A percentile compares a stretch with the other conserved stretches of the same genome.
Evolutionary conservation across 2,329 filamentous ascomycete species (phyloP).

Genomic region (Sphaerulina populicola): DNA sequence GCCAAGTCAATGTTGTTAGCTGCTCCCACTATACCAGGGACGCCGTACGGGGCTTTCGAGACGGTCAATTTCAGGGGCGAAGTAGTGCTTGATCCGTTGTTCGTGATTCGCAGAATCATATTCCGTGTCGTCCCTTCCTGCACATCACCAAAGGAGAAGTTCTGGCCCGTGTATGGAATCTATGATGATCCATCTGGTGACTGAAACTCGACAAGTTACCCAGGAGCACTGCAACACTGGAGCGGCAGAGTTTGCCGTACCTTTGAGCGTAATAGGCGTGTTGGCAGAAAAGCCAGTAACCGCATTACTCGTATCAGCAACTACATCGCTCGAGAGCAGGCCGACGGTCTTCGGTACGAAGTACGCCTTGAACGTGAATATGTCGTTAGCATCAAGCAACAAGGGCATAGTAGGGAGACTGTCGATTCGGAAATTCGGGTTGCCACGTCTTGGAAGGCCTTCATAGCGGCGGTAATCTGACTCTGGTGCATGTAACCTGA

Average conservation of each 20-base stretch:
- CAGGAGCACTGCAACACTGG: constrained; percentile 4
- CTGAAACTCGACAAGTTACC: constrained; percentile 6
- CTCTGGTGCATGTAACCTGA: too few relatives aligned
- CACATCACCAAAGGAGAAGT: constrained; percentile 9
- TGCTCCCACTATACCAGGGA: constrained; percentile 7
- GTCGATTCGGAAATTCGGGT: constrained; percentile 6
- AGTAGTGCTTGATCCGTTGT: constrained; percentile 9
- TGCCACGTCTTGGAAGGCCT: background rate
- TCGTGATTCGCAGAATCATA: constrained; percentile 6
- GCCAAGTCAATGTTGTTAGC: constrained; percentile 8
- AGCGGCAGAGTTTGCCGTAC: constrained; percentile 4
- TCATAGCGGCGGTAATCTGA: too few relatives aligned
- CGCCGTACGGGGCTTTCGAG: constrained; percentile 8
- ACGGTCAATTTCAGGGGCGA: constrained; percentile 8
- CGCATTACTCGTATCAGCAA: constrained; percentile 5
- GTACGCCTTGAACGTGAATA: constrained; percentile 6
- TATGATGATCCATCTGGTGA: constrained; percentile 1
- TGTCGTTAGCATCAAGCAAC: background rate
- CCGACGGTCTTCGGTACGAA: constrained; percentile 7
- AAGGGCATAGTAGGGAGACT: constrained; percentile 3
- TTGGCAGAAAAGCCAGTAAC: constrained; percentile 5
- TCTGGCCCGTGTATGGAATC: constrained; percentile 6
- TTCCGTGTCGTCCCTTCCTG: constrained; percentile 2
- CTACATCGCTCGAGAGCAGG: constrained; percentile 5
- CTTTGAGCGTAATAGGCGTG: constrained; percentile 5